Base-by-base conservation (phyloP, 208 protist species). In the Giardia muris region DNA sequence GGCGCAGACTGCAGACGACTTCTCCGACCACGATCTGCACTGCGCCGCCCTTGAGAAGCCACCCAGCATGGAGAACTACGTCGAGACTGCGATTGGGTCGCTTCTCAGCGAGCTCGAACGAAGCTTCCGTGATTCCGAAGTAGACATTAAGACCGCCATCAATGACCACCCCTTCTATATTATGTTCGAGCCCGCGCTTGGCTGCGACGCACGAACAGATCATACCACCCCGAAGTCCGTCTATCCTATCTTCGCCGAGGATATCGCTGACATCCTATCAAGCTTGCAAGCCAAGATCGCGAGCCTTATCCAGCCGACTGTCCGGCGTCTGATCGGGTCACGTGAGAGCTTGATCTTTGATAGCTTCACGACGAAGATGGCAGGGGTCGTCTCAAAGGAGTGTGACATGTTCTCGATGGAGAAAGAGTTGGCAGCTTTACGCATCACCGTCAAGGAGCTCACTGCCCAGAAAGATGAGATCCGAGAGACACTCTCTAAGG, bases 161-260 rank as follows among this genome's bases (percentile, higher is more conserved):
- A 46, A 89, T 46, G 4, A 4, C 4, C 86, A 47, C 10, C 87
- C 87, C 42, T 47, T 90, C n/a, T 90, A 90, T 45, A 46, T 90
- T 2, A 3, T 90, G 2, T 47, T 47, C 2, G 87, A 90, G n/a
- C 43, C 1, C 1, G 1, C 2, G 10, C 87, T 90, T 2, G 44
- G 44, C n/a, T 90, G 87, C 45, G 87, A 90, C 45, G 42, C 87
- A n/a, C 2, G 2, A 2, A 90, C 87, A 45, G 87, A 90, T 46
- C 87, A 90, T 46, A 46, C 42, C 4, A 47, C 0, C 1, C 87
- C 87, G 45, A 90, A 90, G 44, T 47, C n/a, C 45, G 44, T 90
- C 44, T 2, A 2, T 2, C 87, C 87, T 22, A 47, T 90, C 2
- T 90, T 89, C 45, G 57, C 30, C 10, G 57, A 10, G 30, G 57